These are phyloP conservation scores for Globisporangium middletonii DNA, from an alignment of 352 stramenopile species.

Conservation along the genomic window DNA sequence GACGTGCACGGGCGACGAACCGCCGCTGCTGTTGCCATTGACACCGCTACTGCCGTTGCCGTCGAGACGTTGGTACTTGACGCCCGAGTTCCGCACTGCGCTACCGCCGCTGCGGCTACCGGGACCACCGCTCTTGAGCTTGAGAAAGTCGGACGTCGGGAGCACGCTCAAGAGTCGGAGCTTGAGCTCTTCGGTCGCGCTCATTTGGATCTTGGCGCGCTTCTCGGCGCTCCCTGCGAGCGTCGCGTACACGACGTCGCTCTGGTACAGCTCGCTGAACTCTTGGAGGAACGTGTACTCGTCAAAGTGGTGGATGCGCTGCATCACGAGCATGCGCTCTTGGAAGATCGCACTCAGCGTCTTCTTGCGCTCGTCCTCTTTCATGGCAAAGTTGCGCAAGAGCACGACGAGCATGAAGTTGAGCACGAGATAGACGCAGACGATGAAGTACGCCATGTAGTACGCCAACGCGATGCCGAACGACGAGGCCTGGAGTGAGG, in stretches of 20 bases:
- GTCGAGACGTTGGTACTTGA: slow-evolving; percentile 13
- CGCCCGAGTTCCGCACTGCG: neutral
- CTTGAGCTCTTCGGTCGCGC: slow-evolving; percentile 55
- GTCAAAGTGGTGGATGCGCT: slow-evolving; percentile 73
- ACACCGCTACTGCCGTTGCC: slow-evolving; percentile 2
- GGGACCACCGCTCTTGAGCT: slow-evolving; percentile 42
- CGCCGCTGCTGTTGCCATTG: neutral
- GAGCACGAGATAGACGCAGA: slow-evolving; percentile 60
- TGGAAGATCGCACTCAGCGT: slow-evolving; percentile 69
- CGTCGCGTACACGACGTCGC: slow-evolving; percentile 74
- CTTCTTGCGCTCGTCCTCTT: slow-evolving; percentile 72
- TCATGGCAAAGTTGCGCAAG: slow-evolving; percentile 81
- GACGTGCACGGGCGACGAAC: slow-evolving; percentile 1
- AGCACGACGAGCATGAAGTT: slow-evolving; percentile 87
- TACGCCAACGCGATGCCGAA: slow-evolving; percentile 55
- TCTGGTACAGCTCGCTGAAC: slow-evolving; percentile 70
- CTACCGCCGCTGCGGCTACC: neutral
- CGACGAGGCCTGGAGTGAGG: slow-evolving; percentile 51
- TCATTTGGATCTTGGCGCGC: slow-evolving; percentile 45
- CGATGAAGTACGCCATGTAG: slow-evolving; percentile 70
- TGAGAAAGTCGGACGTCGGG: slow-evolving; percentile 60
- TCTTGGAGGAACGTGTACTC: slow-evolving; percentile 70
- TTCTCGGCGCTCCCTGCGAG: slow-evolving; percentile 56
- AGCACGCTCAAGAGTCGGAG: slow-evolving; percentile 51
- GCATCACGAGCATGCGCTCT: slow-evolving; percentile 73